Base-by-base conservation (phyloP, 2,329 filamentous ascomycete species). In the Cladosporium austrohemisphaericum region DNA sequence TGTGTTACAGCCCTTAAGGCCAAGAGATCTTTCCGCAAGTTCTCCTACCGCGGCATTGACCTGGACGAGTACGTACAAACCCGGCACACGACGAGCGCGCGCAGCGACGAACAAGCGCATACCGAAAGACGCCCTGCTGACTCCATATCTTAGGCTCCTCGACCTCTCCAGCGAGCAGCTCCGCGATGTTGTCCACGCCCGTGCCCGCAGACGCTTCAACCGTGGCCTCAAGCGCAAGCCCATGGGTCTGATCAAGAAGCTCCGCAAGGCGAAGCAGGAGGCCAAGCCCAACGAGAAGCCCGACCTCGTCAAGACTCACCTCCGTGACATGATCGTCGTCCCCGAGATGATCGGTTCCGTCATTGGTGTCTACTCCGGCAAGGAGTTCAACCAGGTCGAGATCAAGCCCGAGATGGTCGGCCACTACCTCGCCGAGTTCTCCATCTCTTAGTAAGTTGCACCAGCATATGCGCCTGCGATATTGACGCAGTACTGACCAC, bases 401-500 rank as follows among this genome's bases (percentile, higher is more conserved):
- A 93, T 98, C 81, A 96, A 96, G 86, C 93, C 93, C 68, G 93
- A 98, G 84, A 98, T 98, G 93, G 93, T 98, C 76, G 93, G 93
- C 75, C 92, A 97, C 83, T 96, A 96, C 83, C 83, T 98, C 64
- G 93, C 82, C 71, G 93, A 98, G 80, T 98, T 98, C 84, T 96
- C 91, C 65, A 98, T 98, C 81, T 93, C 92, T 80, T 98, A 98
- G 89, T 95, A 87, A 68, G 88, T 89, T 61, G 35, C 5, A 25
- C 36, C 45, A 13, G 40, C 41, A 35, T 47, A 19, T 18, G 14
- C 41, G 22, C 19, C 11, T 38, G 22, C 22, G 18, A 23, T 3
- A 10, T 25, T 37, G 16, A 14, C 26, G 13, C 48, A 43, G 41
- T 54, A 57, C 81, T 86, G 73, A 87, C 76, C 65, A 61, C 50